These are phyloP conservation scores for Chaetomium sp. DNA, from an alignment of 2,329 filamentous ascomycete species.

Conservation along the genomic window DNA sequence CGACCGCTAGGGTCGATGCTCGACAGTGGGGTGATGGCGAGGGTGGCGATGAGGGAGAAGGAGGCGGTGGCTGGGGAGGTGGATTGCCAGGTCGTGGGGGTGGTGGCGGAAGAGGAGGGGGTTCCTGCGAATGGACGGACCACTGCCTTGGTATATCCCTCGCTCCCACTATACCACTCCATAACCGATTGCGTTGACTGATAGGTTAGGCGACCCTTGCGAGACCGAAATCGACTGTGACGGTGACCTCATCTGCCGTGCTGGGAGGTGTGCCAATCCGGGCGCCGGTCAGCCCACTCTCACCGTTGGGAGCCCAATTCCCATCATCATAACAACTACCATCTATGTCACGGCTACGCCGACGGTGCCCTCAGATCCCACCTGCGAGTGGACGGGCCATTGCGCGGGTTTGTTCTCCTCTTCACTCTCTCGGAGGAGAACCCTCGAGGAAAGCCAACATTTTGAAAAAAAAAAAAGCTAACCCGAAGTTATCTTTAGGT, in stretches of 20 bases:
- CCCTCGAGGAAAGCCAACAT: neutral
- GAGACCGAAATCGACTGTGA: constrained; percentile 31
- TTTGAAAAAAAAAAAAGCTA: neutral
- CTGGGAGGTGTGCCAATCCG: constrained; percentile 24
- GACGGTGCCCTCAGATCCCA: constrained; percentile 6
- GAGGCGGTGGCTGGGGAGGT: neutral
- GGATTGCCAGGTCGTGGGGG: no score
- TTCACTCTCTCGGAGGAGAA: neutral
- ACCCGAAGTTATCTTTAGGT: constrained; percentile 6
- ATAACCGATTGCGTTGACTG: neutral
- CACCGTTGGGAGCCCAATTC: neutral
- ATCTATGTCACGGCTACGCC: constrained; percentile 22
- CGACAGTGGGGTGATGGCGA: constrained; percentile 17
- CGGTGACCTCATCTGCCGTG: constrained; percentile 25
- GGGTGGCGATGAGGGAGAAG: neutral
- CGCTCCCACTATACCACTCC: neutral
- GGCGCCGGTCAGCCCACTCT: neutral
- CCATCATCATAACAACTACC: constrained; percentile 22
- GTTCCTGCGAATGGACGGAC: constrained; percentile 20
- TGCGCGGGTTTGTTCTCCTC: constrained; percentile 22
- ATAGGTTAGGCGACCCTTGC: constrained; percentile 25
- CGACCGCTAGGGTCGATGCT: constrained; percentile 7
- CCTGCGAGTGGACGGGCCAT: constrained; percentile 27
- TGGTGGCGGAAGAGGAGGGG: neutral
- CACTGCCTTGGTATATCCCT: constrained; percentile 26